Evolutionary conservation across 345 rosid species (phyloP), one percentile per base, ranked within the genome.

Genomic region (Pistacia vera): DNA sequence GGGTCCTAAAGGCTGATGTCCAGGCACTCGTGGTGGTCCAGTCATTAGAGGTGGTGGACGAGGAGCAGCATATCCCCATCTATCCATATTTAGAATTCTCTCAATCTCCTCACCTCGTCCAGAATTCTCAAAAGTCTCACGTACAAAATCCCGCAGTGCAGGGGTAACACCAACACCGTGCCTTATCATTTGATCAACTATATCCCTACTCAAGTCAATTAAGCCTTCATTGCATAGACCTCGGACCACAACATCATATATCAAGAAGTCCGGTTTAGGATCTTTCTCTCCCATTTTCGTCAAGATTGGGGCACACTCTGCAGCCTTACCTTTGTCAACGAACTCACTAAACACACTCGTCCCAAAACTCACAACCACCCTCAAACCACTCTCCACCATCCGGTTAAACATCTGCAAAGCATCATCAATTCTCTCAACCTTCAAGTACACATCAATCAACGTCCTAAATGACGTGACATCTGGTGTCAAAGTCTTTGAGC

Each of bases 351-450:
- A 92, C 20, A 92, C 93, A 77, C 81, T 86, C 55, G 86, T 88
- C 36, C 93, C 99, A n/a, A 88, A 97, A 75, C 85, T 83, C n/a
- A 89, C 94, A 75, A 94, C 97, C 83, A 92, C 97, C 82, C 99
- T 83, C 71, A 97, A 75, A 52, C 92, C 90, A 70, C 89, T 80
- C 65, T 89, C 92, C 7, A 89, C 97, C 98, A 97, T 94, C 74
- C 77, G 89, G 64, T 81, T 80, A 74, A 94, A 84, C 76, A 82
- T 78, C 76, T 63, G 66, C 72, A 92, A 60, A 68, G 95, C 97
- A 87, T 91, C 97, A 67, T 92, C 94, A 30, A 86, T 81, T 81
- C 89, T 88, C 65, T 82, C 92, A 22, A 84, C 85, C 83, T 90
- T 89, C 82, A 94, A 74, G 83, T 86, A 91, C 10, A 92, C 91